Base-by-base conservation (phyloP, 768 basidiomycete genomes). In the Leccinum barrowsii region DNA sequence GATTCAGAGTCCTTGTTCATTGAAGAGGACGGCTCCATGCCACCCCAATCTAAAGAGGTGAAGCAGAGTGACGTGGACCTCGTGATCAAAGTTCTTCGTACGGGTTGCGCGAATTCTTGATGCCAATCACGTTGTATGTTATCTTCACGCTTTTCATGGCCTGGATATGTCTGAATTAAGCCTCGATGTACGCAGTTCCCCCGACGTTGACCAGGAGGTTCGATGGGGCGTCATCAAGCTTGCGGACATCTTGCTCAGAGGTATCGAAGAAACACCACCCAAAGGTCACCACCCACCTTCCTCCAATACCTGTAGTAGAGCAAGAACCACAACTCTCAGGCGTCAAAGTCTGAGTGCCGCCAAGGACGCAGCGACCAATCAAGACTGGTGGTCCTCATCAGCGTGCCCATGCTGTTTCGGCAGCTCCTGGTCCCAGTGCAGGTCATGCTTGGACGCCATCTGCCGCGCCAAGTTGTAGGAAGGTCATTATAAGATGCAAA, bases 191-290 rank as follows among this genome's bases (percentile, higher is more conserved):
- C n/a, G 17, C 46, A 94, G 92, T 32, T 83, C 86, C 32, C 80
- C 87, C 0, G 85, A 88, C 59, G 80, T 85, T 55, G 94, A 97
- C 70, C 82, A 91, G 66, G 91, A 96, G 75, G 89, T 95, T 42
- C 87, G 94, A 49, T 92, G 93, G 85, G 92, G 89, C 62, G 76
- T 96, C 51, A 79, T 98, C 66, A 98, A 98, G 73, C 77, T 97
- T 22, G 92, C 92, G 5, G 96, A 98, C 65, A 79, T 96, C 19
- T 81, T 94, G 46, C 87, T 95, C 63, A 85, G 87, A 53, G 89
- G 92, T 22, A 77, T 85, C 3, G 86, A 92, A 58, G 96, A 98
- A 73, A 80, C 85, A 2, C 78, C 89, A 6, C 95, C 95, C 1
- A n/a, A 94, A 92, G 57, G 86, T 95, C 60, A 90, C 85, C 49